phyloP scores from a whole-genome alignment of 805 yeast species.

The Suhomyces sp. region DNA sequence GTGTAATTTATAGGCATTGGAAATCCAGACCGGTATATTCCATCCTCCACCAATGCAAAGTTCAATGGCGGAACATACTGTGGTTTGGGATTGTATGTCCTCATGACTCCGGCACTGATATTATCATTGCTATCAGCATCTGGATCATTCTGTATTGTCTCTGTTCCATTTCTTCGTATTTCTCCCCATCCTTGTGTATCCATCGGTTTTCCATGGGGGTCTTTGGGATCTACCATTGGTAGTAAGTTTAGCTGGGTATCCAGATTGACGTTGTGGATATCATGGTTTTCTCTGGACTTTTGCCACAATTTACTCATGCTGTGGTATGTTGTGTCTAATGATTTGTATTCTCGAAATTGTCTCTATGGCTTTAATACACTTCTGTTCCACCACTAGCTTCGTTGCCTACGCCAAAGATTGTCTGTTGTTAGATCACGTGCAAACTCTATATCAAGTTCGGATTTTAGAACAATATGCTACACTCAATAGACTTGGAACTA shows the following conservation, averaged over 20 bases:
- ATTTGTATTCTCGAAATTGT: neutral
- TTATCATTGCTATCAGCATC: neutral
- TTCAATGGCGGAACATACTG: conserved; percentile 82
- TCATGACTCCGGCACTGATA: neutral
- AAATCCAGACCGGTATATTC: conserved; percentile 87
- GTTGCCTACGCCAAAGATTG: neutral
- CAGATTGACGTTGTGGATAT: conserved; percentile 10
- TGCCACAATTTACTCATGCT: neutral
- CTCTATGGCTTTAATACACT: neutral
- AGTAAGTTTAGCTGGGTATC: conserved; percentile 8
- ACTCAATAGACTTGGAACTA: no score
- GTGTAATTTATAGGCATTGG: conserved; percentile 85
- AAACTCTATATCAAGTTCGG: neutral
- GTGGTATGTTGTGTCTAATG: neutral
- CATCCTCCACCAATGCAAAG: conserved; percentile 83
- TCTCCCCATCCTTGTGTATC: neutral
- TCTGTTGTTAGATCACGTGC: neutral
- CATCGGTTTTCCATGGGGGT: neutral
- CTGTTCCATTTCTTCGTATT: neutral
- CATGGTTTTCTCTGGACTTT: neutral
- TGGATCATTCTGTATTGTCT: neutral
- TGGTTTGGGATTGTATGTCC: conserved; percentile 12
- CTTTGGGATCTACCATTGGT: conserved; percentile 9
- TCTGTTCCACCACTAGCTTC: neutral
- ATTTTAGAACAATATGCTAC: neutral